Conservation (phyloP, 345 rosid species). For the Passiflora organensis region DNA sequence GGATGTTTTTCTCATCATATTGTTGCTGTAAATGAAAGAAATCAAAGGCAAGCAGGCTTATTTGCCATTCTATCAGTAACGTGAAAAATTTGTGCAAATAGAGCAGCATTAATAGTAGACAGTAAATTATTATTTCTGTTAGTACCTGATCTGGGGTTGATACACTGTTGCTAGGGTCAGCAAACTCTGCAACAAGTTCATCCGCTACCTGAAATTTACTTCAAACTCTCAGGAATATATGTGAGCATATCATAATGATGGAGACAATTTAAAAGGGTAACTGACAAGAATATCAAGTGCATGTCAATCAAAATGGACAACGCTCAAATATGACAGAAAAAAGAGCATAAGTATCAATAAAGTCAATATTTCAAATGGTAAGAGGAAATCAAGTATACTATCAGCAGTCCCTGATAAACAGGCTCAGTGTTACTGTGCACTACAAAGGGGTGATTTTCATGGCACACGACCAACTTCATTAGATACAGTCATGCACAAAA, state of each 20-base stretch:
- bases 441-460: too few species aligned
- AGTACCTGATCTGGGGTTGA: slow-evolving; percentile 89
- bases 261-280: background rate
- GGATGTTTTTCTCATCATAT: slow-evolving; percentile 95
- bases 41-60: background rate
- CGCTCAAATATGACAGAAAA: too few species aligned
- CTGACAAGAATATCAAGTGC: background rate
- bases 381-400: too few species aligned
- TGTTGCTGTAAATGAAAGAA: slow-evolving; percentile 58
- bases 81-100: slow-evolving; percentile 5
- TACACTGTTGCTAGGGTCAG: slow-evolving; percentile 65
- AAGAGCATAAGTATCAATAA: too few species aligned
- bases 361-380: too few species aligned
- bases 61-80: slow-evolving; percentile 5
- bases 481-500: too few species aligned
- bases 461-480: too few species aligned
- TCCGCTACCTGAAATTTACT: slow-evolving; percentile 82
- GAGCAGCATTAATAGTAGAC: background rate
- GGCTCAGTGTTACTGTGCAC: too few species aligned
- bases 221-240: slow-evolving; percentile 29
- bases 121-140: background rate
- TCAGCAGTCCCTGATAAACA: too few species aligned
- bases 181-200: slow-evolving; percentile 98
- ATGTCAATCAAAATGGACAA: background rate
- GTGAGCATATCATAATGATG: slow-evolving; percentile 5